phyloP scores from a whole-genome alignment of 1,284 basidiomycete genomes.

The Ceratobasidium sp. region DNA sequence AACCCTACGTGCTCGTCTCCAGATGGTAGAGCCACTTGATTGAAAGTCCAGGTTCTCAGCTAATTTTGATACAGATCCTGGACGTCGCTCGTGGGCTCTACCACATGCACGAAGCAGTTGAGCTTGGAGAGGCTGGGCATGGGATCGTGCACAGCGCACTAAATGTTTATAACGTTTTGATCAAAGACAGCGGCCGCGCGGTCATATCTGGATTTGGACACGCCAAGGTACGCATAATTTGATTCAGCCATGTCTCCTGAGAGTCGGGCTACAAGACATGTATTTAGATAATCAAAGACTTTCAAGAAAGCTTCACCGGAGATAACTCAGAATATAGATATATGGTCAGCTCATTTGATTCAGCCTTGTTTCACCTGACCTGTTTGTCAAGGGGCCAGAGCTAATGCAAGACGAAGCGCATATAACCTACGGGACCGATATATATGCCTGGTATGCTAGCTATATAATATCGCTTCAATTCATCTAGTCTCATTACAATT shows the following conservation, averaged over 20 bases:
- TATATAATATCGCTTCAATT: background rate
- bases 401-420: constrained; percentile 19
- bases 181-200: constrained; percentile 29
- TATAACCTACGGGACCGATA: constrained; percentile 14
- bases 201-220: constrained; percentile 35
- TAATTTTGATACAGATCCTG: background rate
- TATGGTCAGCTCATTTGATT: background rate
- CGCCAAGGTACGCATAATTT: background rate
- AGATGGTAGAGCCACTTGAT: background rate
- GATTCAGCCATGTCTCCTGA: background rate
- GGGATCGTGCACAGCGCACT: constrained; percentile 26
- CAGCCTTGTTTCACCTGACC: background rate
- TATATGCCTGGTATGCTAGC: constrained; percentile 20
- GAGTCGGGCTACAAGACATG: background rate
- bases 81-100: constrained; percentile 27
- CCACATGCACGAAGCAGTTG: constrained; percentile 17
- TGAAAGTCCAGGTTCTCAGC: background rate
- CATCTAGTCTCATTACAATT: too few species aligned
- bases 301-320: constrained; percentile 21
- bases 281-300: constrained; percentile 8
- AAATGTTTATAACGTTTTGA: constrained; percentile 24
- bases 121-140: background rate
- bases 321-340: constrained; percentile 34
- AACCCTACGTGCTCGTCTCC: background rate
- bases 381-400: constrained; percentile 10